These are phyloP conservation scores for Carex parvula DNA, from an alignment of 176 grass and related monocot genomes.

Conservation along the genomic window DNA sequence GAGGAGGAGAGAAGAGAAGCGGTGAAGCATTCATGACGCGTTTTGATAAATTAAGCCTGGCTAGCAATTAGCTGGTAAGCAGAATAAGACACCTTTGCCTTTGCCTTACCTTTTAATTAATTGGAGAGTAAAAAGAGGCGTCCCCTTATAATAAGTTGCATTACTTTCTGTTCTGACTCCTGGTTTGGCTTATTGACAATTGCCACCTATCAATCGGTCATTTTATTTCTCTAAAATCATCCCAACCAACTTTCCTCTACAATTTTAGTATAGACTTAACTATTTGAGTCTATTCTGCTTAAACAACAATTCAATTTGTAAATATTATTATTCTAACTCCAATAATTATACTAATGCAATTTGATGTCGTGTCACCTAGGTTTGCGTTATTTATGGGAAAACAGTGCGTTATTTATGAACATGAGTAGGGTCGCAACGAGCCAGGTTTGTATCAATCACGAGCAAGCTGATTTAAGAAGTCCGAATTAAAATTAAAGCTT, in stretches of 20 bases:
- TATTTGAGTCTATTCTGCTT: too few species aligned
- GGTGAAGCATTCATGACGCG: background rate
- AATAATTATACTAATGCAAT: background rate
- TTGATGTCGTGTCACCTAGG: background rate
- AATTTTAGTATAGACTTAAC: background rate
- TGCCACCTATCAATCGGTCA: constrained; percentile 30
- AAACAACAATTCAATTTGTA: background rate
- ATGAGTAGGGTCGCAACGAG: too few species aligned
- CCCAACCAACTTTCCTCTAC: background rate
- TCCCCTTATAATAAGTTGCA: background rate
- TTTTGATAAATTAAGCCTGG: constrained; percentile 13
- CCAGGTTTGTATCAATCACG: too few species aligned
- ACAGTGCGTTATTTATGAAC: too few species aligned
- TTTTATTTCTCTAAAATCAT: constrained; percentile 14
- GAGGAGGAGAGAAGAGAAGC: background rate
- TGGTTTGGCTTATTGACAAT: constrained; percentile 6
- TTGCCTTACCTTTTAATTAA: too few species aligned
- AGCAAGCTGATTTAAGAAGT: too few species aligned
- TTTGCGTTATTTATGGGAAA: too few species aligned
- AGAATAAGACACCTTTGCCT: constrained; percentile 11
- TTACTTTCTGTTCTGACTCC: constrained; percentile 8
- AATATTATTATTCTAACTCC: background rate
- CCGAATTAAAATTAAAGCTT: too few species aligned
- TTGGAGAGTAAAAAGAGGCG: constrained; percentile 6
- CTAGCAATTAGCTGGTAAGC: constrained; percentile 77